These are phyloP conservation scores for Kuraishia hungarica DNA, from an alignment of 805 yeast species.

Conservation along the genomic window DNA sequence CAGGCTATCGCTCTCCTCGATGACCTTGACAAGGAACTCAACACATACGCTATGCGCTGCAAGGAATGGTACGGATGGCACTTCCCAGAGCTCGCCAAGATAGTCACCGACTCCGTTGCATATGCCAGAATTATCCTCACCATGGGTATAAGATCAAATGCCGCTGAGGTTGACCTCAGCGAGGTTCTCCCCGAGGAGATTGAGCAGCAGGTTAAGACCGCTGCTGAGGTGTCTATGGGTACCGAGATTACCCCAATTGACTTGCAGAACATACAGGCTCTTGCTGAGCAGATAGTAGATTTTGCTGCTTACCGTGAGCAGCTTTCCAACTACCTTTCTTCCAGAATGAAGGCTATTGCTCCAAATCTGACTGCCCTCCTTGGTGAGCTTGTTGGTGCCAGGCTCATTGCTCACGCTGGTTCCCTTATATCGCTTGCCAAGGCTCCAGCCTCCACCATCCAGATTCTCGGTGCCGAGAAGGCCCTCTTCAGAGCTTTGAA, in stretches of 20 bases:
- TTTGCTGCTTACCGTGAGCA: conserved; percentile 96
- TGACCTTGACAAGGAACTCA: conserved; percentile 94
- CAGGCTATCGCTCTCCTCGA: conserved; percentile 97
- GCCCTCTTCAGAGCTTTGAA: conserved; percentile 93
- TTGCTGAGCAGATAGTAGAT: conserved; percentile 95
- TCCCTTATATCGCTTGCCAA: conserved; percentile 90
- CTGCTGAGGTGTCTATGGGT: conserved; percentile 99
- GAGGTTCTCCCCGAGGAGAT: conserved; percentile 87
- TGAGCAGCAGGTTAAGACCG: conserved; percentile 86
- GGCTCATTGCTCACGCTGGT: conserved; percentile 96
- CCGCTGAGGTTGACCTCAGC: conserved; percentile 83
- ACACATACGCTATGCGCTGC: conserved; percentile 97
- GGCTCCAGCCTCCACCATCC: conserved; percentile 98
- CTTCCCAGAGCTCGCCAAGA: conserved; percentile 98
- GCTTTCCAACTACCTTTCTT: conserved; percentile 78
- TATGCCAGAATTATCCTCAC: conserved; percentile 88
- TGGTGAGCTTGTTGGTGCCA: conserved; percentile 97
- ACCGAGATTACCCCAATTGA: conserved; percentile 94
- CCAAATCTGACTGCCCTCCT: conserved; percentile 93
- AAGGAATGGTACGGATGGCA: conserved; percentile 99
- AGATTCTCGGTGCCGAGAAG: conserved; percentile 95
- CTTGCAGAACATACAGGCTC: conserved; percentile 75
- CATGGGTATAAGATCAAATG: conserved; percentile 92
- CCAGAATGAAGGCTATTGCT: conserved; percentile 98
- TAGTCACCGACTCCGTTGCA: conserved; percentile 91